Conservation (phyloP, 345 rosid genomes). For the Diplotaxis tenuifolia region DNA sequence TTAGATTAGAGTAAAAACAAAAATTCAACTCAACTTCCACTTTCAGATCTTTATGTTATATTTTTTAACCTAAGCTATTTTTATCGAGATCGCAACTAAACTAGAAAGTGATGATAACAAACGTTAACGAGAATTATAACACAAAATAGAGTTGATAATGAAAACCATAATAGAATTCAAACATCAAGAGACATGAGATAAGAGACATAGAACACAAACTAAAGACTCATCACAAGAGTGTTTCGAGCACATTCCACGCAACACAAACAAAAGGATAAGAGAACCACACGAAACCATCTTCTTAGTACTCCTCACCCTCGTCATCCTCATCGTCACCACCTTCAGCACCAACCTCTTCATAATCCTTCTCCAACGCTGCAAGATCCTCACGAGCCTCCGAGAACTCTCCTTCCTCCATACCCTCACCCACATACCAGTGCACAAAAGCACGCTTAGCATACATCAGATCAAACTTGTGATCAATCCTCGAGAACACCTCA, state of each 20-base stretch:
- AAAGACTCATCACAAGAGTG: background rate
- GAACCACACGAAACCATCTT: background rate
- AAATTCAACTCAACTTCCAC: background rate
- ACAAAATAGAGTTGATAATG: background rate
- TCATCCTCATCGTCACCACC: conserved; percentile 70
- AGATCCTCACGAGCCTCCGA: conserved; percentile 80
- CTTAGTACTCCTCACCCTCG: conserved; percentile 49
- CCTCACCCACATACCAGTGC: conserved; percentile 83
- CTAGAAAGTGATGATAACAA: background rate
- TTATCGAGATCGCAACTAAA: background rate
- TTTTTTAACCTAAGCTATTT: background rate
- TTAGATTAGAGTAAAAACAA: background rate
- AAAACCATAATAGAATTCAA: background rate
- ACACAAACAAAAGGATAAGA: background rate
- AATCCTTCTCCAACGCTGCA: conserved; percentile 76
- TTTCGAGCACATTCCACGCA: background rate
- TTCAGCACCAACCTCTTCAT: conserved; percentile 81
- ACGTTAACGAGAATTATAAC: background rate
- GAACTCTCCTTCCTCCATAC: conserved; percentile 85
- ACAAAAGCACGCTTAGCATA: conserved; percentile 74
- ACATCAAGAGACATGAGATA: background rate
- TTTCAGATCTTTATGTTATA: background rate
- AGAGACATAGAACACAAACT: background rate
- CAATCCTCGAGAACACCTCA: conserved; percentile 73
- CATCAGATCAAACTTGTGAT: conserved; percentile 77